Evolutionary conservation across 139 green algal species (phyloP).

Genomic region (Nannochloris sp.): DNA sequence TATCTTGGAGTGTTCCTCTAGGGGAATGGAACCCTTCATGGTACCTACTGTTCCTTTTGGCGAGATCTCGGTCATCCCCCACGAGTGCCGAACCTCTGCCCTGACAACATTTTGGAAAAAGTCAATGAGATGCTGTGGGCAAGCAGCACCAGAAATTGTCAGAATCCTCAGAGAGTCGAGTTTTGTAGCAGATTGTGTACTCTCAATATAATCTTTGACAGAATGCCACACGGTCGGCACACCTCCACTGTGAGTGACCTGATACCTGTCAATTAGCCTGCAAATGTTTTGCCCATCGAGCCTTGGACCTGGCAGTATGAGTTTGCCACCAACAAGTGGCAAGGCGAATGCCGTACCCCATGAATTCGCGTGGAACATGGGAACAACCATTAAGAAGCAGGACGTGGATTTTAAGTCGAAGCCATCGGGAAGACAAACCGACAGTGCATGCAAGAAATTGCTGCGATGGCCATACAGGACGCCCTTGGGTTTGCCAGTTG

Average conservation of each 20-base stretch:
- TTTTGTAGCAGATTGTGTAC: background rate
- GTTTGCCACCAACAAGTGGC: conserved; percentile 50
- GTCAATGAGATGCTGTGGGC: conserved; percentile 30
- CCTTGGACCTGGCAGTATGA: conserved; percentile 64
- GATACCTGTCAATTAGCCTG: conserved; percentile 40
- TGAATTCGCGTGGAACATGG: conserved; percentile 67
- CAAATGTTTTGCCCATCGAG: conserved; percentile 57
- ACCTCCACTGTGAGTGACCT: conserved; percentile 40
- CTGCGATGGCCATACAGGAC: conserved; percentile 67
- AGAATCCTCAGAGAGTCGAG: conserved; percentile 38
- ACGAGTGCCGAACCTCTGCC: conserved; percentile 52
- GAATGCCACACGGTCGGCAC: conserved; percentile 69
- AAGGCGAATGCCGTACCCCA: conserved; percentile 60
- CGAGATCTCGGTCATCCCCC: conserved; percentile 70
- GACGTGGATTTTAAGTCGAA: conserved; percentile 30
- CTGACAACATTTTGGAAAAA: conserved; percentile 24
- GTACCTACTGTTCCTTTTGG: conserved; percentile 48
- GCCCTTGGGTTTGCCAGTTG: conserved; percentile 44
- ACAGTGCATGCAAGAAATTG: conserved; percentile 66
- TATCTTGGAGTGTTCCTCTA: background rate
- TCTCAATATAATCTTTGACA: conserved; percentile 47
- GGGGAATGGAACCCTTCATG: conserved; percentile 25
- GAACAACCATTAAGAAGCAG: conserved; percentile 51
- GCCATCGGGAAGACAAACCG: conserved; percentile 23
- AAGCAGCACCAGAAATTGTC: conserved; percentile 55